Conservation (phyloP, 2,329 filamentous ascomycete species). For the Seiridium cupressi region DNA sequence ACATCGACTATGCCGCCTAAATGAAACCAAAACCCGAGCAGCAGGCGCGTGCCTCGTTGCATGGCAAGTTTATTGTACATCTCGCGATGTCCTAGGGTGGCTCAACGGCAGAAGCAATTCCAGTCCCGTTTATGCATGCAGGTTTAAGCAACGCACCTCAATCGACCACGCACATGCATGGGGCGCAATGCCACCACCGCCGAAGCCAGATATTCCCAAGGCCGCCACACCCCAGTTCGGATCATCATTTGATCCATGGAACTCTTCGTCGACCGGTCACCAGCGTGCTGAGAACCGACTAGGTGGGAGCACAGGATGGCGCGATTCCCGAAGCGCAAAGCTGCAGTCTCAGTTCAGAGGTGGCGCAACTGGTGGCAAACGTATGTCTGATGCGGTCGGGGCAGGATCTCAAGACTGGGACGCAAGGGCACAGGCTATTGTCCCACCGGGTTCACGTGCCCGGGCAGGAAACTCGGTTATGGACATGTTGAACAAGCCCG, state of each 20-base stretch:
- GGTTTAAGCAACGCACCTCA: not conserved
- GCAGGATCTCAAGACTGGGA: constrained; percentile 59
- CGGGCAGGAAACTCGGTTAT: constrained; percentile 43
- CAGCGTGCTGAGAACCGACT: constrained; percentile 70
- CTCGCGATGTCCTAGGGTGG: not conserved
- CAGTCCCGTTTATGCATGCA: not conserved
- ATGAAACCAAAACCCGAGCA: not conserved
- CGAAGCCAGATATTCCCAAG: constrained; percentile 21
- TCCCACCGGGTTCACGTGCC: constrained; percentile 40
- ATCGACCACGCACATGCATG: not conserved
- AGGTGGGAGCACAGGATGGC: constrained; percentile 64
- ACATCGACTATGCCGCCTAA: not conserved
- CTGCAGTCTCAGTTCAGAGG: constrained; percentile 66
- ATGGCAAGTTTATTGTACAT: not conserved
- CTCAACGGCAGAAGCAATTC: not conserved
- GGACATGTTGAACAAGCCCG: constrained; percentile 52
- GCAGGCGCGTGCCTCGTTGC: not conserved
- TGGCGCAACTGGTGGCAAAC: constrained; percentile 54
- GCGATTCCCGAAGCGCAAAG: constrained; percentile 66
- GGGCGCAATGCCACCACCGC: constrained; percentile 16
- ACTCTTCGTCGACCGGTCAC: constrained; percentile 73
- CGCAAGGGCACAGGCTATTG: constrained; percentile 38
- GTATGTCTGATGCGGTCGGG: constrained; percentile 65
- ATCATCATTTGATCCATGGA: constrained; percentile 64
- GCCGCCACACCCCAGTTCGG: constrained; percentile 40